Evolutionary conservation across 306 rosid genomes (phyloP).

Genomic region (Cercis canadensis): DNA sequence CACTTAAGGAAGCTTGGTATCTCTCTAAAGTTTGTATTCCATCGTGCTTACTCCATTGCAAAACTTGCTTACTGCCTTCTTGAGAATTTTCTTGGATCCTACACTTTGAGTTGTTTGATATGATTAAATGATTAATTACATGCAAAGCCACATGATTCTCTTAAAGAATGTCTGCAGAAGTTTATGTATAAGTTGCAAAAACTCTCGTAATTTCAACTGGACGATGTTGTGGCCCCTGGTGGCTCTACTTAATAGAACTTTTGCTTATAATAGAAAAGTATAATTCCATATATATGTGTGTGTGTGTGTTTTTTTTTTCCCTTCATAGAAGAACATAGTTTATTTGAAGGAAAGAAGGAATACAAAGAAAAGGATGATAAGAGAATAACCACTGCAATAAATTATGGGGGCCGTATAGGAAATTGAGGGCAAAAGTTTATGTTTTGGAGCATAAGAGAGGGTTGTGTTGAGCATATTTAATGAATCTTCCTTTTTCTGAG

Average conservation of each 20-base stretch:
- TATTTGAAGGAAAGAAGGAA: too few relatives aligned
- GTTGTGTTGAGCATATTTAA: too few relatives aligned
- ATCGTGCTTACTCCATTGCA: constrained; percentile 20
- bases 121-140: constrained; percentile 15
- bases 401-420: too few relatives aligned
- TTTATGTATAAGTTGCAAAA: constrained; percentile 22
- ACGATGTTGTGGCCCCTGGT: not conserved
- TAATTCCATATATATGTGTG: not conserved
- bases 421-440: too few relatives aligned
- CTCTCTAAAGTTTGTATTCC: constrained; percentile 19
- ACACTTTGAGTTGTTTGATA: constrained; percentile 14
- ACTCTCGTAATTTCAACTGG: not conserved
- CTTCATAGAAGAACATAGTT: too few relatives aligned
- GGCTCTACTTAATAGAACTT: constrained; percentile 10
- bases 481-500: too few relatives aligned
- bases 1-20: constrained; percentile 34
- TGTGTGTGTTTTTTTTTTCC: too few relatives aligned
- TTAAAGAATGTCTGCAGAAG: constrained; percentile 1
- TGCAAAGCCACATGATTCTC: constrained; percentile 25
- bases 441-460: too few relatives aligned
- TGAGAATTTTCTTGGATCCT: constrained; percentile 21
- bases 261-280: constrained; percentile 19
- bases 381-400: too few relatives aligned
- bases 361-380: too few relatives aligned
- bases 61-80: constrained; percentile 10